Base-by-base conservation (phyloP, 441 rosid genomes). In the Isatis lusitanica region DNA sequence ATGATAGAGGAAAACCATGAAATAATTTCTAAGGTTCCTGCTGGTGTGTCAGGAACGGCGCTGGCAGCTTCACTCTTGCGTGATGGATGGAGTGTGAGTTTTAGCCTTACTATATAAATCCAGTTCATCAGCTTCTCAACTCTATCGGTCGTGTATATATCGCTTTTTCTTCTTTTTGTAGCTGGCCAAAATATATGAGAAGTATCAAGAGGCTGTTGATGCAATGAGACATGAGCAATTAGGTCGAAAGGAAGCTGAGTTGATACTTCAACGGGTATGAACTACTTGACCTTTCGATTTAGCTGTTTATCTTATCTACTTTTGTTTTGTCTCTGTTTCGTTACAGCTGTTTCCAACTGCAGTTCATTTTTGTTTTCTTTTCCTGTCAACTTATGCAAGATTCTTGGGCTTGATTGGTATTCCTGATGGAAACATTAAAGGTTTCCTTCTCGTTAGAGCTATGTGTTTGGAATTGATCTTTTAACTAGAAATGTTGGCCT, bases 21-120 rank as follows among this genome's bases (percentile, higher is more conserved):
- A 21, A 68, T 85, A 78, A 83, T 91, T 68, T 88, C 98, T 31
- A 89, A 80, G 84, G 86, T 95, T 69, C 98, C 99, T 30, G 84
- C 67, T 53, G 98, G 96, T 81, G 92, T 95, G 69, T 95, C 98
- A 48, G 99, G 97, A 85, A 95, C 98, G 28, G 94, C 98, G 24
- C 77, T 95, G 73, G 99, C 99, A 35, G 97, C 99, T 71, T 92
- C 98, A 63, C 86, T 95, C 78, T 82, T 95, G 76, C 98, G 98
- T 64, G 99, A 95, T 79, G 99, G 99, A 58, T 95, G 99, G 99
- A 95, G 99, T 85, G 99, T 95, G 79, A 88, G 97, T 86, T 69
- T 63, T 55, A 71, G 48, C 30, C 55, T 39, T 75, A 18, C 50
- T 33, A 46, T 24, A 69, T 30, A 46, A 30, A 48, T 52, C 31